Percentiles rank a stretch among this genome's conserved stretches.
phyloP scores from a whole-genome alignment of 805 yeast genomes.

The Myxozyma monticola region DNA sequence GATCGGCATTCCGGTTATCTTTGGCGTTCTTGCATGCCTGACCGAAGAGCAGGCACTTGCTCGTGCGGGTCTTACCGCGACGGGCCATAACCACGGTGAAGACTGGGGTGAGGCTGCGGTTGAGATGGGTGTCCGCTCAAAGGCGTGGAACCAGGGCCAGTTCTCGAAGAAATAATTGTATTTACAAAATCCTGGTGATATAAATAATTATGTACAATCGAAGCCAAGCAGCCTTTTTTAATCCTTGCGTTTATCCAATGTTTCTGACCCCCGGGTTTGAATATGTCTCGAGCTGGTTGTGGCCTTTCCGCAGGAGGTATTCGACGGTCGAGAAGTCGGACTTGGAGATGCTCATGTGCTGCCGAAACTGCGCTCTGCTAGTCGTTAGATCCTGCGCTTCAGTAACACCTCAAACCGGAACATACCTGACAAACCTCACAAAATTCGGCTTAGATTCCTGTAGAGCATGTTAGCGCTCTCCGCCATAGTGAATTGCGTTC shows the following conservation, averaged over 20 bases:
- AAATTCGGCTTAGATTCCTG: too few relatives aligned
- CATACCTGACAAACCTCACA: too few relatives aligned
- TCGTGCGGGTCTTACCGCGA: slow-evolving; percentile 75
- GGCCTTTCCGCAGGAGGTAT: slow-evolving; percentile 75
- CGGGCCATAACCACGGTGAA: slow-evolving; percentile 88
- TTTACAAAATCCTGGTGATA: too few relatives aligned
- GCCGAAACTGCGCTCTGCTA: slow-evolving; percentile 58
- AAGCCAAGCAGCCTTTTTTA: not conserved
- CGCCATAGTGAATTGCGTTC: too few relatives aligned
- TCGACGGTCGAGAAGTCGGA: slow-evolving; percentile 85
- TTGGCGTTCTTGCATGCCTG: slow-evolving; percentile 89
- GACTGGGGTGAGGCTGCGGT: slow-evolving; percentile 99
- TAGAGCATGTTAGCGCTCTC: too few relatives aligned
- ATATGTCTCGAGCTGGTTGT: slow-evolving; percentile 68
- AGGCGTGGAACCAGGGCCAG: slow-evolving; percentile 29
- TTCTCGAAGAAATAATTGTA: slow-evolving; percentile 2
- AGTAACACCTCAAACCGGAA: too few relatives aligned
- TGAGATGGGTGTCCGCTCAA: slow-evolving; percentile 65
- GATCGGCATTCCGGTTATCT: slow-evolving; percentile 75
- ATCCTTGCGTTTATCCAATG: slow-evolving; percentile 40
- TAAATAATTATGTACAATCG: not conserved
- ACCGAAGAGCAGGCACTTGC: slow-evolving; percentile 92
- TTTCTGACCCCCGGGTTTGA: slow-evolving; percentile 71
- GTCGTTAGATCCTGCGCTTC: too few relatives aligned
- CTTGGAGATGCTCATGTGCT: slow-evolving; percentile 57